Evolutionary conservation across 2,329 filamentous ascomycete species (phyloP).

Genomic region (Cladosporium velox): DNA sequence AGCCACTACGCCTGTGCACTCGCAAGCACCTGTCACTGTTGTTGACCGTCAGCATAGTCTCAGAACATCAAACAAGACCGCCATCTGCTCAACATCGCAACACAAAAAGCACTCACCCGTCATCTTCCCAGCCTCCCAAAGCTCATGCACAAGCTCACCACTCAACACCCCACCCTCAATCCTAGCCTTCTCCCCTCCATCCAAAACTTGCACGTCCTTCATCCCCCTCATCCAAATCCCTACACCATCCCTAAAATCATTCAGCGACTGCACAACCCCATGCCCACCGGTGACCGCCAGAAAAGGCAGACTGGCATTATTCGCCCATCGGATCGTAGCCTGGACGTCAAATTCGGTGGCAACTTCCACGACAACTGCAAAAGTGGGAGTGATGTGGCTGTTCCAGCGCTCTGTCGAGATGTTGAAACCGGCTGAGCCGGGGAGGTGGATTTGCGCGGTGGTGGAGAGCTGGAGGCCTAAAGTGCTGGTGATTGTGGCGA

Average conservation of each 20-base stretch:
- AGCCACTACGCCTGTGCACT: constrained; percentile 23
- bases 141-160: constrained; percentile 20
- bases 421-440: not conserved
- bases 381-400: constrained; percentile 11
- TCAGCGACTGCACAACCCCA: constrained; percentile 18
- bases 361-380: constrained; percentile 20
- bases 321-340: constrained; percentile 2
- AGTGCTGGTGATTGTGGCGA: not conserved
- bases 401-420: not conserved
- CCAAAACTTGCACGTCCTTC: constrained; percentile 15
- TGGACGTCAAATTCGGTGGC: constrained; percentile 19
- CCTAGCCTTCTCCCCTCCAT: constrained; percentile 20
- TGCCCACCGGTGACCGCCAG: constrained; percentile 25
- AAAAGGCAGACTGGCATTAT: constrained; percentile 15
- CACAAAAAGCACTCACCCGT: constrained; percentile 14
- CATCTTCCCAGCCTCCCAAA: constrained; percentile 21
- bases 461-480: not conserved
- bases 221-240: constrained; percentile 24
- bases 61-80: not conserved
- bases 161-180: constrained; percentile 23
- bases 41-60: not conserved
- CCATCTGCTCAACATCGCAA: not conserved
- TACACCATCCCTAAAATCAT: constrained; percentile 21
- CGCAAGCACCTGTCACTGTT: constrained; percentile 23
- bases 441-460: constrained; percentile 5